Percentiles rank a stretch among this genome's conserved stretches.
Evolutionary conservation across 116 monocot genomes (phyloP).

Genomic region (Trichopus zeylanicus): DNA sequence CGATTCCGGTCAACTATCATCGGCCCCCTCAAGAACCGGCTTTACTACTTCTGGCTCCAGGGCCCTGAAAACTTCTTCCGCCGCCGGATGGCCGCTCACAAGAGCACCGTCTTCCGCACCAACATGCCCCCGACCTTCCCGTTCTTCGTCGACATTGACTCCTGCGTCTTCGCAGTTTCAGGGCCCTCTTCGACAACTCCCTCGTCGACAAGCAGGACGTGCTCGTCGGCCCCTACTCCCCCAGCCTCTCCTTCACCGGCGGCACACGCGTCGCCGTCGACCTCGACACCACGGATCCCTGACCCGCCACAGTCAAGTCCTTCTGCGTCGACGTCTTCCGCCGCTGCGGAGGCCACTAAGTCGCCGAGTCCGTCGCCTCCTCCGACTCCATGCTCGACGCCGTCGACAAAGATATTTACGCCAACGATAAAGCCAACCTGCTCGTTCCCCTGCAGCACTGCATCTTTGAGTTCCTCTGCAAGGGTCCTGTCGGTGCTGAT

Average conservation of each 20-base stretch:
- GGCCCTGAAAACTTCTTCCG: slow-evolving; percentile 60
- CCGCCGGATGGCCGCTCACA: slow-evolving; percentile 23
- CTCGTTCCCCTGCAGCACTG: slow-evolving; percentile 44
- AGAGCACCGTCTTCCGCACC: slow-evolving; percentile 63
- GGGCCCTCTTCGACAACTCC: slow-evolving; percentile 53
- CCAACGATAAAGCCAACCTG: slow-evolving; percentile 7
- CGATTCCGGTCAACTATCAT: slow-evolving; percentile 62
- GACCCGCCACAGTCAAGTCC: slow-evolving; percentile 26
- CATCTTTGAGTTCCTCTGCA: slow-evolving; percentile 53
- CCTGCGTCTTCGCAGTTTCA: slow-evolving; percentile 57
- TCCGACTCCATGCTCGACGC: slow-evolving; percentile 18
- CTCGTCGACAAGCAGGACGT: slow-evolving; percentile 54
- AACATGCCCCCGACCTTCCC: slow-evolving; percentile 80
- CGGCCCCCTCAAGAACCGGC: slow-evolving; percentile 55
- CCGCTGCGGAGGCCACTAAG: slow-evolving; percentile 31
- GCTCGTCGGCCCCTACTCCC: slow-evolving; percentile 55
- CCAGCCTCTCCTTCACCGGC: slow-evolving; percentile 53
- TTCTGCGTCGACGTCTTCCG: slow-evolving; percentile 55
- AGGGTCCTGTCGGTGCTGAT: slow-evolving; percentile 40
- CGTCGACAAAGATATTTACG: slow-evolving; percentile 37
- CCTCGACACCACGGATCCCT: slow-evolving; percentile 45
- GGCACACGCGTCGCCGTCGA: slow-evolving; percentile 49
- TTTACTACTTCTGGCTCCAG: slow-evolving; percentile 83
- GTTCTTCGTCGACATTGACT: slow-evolving; percentile 47
- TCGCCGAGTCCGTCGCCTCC: slow-evolving; percentile 22